phyloP scores from a whole-genome alignment of 305 asterid species.

The Solanum aculeatissimum region DNA sequence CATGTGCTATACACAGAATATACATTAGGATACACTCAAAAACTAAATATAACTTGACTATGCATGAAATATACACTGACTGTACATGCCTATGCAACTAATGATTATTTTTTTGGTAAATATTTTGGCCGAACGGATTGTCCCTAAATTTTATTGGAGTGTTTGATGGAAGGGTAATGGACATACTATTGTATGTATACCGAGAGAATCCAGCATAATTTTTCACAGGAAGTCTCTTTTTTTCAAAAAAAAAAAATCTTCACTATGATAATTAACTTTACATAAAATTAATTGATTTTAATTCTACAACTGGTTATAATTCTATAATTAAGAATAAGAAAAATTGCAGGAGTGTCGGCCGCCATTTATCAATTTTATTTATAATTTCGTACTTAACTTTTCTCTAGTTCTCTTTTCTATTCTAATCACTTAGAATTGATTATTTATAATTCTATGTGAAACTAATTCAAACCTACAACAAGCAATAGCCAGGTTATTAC shows the following conservation, averaged over 20 bases:
- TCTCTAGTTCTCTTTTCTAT: background rate
- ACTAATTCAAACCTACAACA: background rate
- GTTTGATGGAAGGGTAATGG: background rate
- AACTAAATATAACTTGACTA: too few relatives aligned
- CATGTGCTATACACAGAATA: too few relatives aligned
- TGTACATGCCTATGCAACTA: too few relatives aligned
- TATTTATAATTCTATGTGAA: background rate
- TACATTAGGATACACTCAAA: too few relatives aligned
- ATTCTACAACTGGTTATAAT: background rate
- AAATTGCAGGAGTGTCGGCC: background rate
- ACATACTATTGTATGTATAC: background rate
- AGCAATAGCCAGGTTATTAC: background rate
- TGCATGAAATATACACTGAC: too few relatives aligned
- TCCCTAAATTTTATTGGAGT: background rate
- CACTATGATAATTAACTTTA: background rate
- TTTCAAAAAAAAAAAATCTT: background rate
- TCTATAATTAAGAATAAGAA: background rate
- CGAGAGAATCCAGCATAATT: background rate
- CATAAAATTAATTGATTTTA: background rate
- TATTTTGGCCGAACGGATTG: too few relatives aligned
- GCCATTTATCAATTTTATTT: background rate
- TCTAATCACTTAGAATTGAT: background rate
- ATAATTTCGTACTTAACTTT: background rate
- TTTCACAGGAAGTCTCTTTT: background rate
- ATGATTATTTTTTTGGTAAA: too few relatives aligned